Conservation (phyloP, 1,284 basidiomycete species). For the Ganoderma resinaceum region DNA sequence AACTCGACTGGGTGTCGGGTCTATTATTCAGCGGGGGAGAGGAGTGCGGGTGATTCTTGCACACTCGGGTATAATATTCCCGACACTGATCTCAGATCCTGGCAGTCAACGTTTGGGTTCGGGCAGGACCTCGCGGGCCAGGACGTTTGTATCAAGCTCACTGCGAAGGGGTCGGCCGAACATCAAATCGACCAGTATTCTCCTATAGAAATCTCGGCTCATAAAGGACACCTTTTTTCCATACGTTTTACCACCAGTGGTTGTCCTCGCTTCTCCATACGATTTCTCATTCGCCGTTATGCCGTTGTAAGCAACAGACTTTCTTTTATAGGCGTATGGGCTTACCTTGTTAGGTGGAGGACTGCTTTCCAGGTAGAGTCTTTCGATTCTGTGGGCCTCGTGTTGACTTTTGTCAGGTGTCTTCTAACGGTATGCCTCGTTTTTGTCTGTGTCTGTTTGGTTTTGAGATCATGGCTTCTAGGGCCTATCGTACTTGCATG, state of each 20-base stretch:
- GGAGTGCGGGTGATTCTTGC: no score
- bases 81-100: no score
- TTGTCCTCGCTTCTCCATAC: slow-evolving; percentile 3
- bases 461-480: neutral
- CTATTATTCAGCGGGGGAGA: no score
- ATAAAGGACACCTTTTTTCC: no score
- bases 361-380: neutral
- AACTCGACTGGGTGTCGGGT: no score
- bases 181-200: neutral
- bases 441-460: no score
- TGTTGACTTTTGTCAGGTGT: slow-evolving; percentile 6
- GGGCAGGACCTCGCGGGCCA: neutral
- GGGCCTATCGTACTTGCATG: slow-evolving; percentile 2
- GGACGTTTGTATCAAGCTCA: neutral
- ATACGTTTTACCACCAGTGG: neutral
- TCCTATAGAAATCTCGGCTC: neutral
- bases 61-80: no score
- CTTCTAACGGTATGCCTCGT: slow-evolving; percentile 5
- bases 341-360: neutral
- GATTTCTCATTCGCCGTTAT: slow-evolving; percentile 12
- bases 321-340: neutral
- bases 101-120: no score
- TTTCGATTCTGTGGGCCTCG: neutral
- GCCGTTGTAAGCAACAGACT: slow-evolving; percentile 3
- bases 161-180: neutral